Evolutionary conservation across 1,284 basidiomycete species (phyloP).

Genomic region (Mycosarcoma mackinlayi): DNA sequence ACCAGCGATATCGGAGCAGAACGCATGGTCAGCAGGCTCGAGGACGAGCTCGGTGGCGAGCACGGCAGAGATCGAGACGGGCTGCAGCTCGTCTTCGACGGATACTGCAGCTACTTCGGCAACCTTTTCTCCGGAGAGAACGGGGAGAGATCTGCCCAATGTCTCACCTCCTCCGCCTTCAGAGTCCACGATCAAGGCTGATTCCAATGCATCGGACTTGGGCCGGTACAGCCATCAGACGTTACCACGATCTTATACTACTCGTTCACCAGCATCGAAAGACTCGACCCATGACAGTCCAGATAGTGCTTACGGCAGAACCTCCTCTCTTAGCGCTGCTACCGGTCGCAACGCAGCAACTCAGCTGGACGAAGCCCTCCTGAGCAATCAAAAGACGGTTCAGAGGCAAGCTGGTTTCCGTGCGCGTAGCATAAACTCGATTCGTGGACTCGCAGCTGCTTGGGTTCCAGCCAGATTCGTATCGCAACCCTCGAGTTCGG

Average conservation of each 20-base stretch:
- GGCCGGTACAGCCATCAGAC: no score
- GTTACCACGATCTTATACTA: constrained; percentile 20
- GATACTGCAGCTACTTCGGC: constrained; percentile 28
- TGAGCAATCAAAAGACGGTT: constrained; percentile 20
- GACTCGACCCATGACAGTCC: not conserved
- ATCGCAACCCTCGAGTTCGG: constrained; percentile 17
- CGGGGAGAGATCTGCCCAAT: not conserved
- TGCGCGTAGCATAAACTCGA: constrained; percentile 41
- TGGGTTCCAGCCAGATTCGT: constrained; percentile 40
- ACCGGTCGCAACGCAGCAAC: not conserved
- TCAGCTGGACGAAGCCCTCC: constrained; percentile 11
- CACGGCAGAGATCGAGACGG: constrained; percentile 9
- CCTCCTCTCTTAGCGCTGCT: constrained; percentile 12
- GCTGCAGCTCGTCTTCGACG: constrained; percentile 10
- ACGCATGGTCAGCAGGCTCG: no score
- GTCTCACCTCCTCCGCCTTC: constrained; percentile 14
- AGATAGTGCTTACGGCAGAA: constrained; percentile 5
- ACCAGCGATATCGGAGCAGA: not conserved
- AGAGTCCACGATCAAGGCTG: constrained; percentile 18
- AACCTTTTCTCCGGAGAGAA: constrained; percentile 8
- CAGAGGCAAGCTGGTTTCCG: constrained; percentile 32
- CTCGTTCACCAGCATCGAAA: not conserved
- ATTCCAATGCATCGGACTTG: no score
- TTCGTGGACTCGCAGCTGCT: constrained; percentile 37
- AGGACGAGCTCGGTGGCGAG: constrained; percentile 19